Base-by-base conservation (phyloP, 2,329 filamentous ascomycete species). In the Claviceps arundinis region DNA sequence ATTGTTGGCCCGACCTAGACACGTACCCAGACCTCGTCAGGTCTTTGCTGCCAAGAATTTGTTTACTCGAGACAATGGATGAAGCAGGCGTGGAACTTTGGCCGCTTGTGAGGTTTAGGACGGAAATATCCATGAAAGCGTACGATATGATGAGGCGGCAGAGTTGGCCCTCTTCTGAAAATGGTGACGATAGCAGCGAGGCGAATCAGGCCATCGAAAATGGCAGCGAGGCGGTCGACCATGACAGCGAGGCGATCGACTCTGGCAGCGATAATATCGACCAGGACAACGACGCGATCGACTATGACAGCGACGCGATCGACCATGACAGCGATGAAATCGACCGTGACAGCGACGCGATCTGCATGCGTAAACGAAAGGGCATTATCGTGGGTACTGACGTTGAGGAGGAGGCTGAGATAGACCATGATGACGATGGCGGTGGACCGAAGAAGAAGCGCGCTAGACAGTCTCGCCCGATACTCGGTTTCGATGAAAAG, bases 161-260 rank as follows among this genome's bases (percentile, higher is more conserved):
- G 1, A 52, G 48, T 37, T 48, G 56, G 17, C 11, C 48, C 17
- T 44, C 52, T 3, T 30, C 26, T 30, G 26, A 8, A 5, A 22
- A 22, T 3, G 34, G 50, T 3, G 50, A 48, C 1, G 50, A 50
- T 7, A 45, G 56, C 3, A 17, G 8, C n/a, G 56, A 57, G 22
- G 3, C 22, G 22, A 22, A 22, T 22, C 4, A 71, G 22, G 22
- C 22, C 3, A 22, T 22, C 22, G 22, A 22, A 1, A 22, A 22
- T 14, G 69, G 71, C 40, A 68, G 68, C 45, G 67, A 69, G 0
- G 66, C 65, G 0, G 70, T 71, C 5, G 68, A 26, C 7, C 26
- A 30, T 3, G 26, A 30, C 3, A 17, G 5, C n/a, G 56, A 57
- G 2, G 19, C 19, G 19, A 22, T 22, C 19, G 19, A 22, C 19